These are phyloP conservation scores for Phytophthora aleatoria DNA, from an alignment of 352 stramenopile species.

Conservation along the genomic window DNA sequence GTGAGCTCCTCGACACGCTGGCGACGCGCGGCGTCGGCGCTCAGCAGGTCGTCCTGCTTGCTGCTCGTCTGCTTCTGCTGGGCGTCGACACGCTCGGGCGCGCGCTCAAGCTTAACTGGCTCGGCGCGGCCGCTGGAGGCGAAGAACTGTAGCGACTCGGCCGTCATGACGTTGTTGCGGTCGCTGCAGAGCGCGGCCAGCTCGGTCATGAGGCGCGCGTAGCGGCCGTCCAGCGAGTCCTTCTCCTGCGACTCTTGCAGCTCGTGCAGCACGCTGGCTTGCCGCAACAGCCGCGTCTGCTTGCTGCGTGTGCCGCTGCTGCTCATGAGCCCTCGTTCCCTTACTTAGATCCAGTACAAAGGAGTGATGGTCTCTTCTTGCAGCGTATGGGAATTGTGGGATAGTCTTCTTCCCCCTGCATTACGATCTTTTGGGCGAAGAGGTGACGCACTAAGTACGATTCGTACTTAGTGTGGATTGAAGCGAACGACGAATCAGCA, in stretches of 20 bases:
- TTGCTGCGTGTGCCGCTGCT: conserved; percentile 35
- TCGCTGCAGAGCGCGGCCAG: conserved; percentile 74
- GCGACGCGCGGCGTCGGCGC: conserved; percentile 71
- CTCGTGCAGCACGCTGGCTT: conserved; percentile 82
- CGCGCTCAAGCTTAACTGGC: conserved; percentile 74
- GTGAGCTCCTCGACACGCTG: conserved; percentile 89
- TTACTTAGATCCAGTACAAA: conserved; percentile 13
- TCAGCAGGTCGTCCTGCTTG: conserved; percentile 75
- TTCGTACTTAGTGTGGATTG: conserved; percentile 7
- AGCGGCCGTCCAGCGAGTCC: conserved; percentile 71
- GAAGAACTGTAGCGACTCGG: conserved; percentile 78
- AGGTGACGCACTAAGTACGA: conserved; percentile 17
- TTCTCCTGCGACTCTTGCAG: conserved; percentile 80
- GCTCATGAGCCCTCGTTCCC: conserved; percentile 9
- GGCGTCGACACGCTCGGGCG: conserved; percentile 44
- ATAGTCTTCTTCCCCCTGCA: conserved; percentile 13
- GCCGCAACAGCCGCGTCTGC: conserved; percentile 48
- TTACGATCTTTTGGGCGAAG: conserved; percentile 29
- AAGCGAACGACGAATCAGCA: conserved; percentile 16
- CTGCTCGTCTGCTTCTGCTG: conserved; percentile 36
- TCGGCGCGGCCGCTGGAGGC: conserved; percentile 60
- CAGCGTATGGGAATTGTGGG: conserved; percentile 16
- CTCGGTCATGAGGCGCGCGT: conserved; percentile 77
- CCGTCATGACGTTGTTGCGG: conserved; percentile 72
- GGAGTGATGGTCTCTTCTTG: conserved; percentile 35